Percentiles rank a stretch among this genome's conserved stretches.
phyloP scores from a whole-genome alignment of 441 rosid genomes.

The Pelargonium cotyledonis region DNA sequence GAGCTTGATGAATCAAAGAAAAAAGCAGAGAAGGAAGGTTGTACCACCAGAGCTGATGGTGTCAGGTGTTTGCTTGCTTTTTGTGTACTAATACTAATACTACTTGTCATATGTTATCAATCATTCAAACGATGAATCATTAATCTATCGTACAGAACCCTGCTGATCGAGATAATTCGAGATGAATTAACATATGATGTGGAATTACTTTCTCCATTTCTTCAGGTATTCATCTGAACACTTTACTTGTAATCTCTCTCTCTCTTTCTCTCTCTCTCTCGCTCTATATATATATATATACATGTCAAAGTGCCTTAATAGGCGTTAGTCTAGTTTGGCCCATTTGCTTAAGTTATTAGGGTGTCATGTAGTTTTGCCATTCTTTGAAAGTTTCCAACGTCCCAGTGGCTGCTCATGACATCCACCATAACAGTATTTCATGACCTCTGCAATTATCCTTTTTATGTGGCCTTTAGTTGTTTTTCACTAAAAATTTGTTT shows the following conservation, averaged over 20 bases:
- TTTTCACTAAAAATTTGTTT: neutral
- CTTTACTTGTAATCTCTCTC: neutral
- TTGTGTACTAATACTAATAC: constrained; percentile 4
- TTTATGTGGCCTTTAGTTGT: neutral
- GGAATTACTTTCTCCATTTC: constrained; percentile 30
- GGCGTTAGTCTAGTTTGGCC: neutral
- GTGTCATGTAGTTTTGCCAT: neutral
- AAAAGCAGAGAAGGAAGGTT: constrained; percentile 53
- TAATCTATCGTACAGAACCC: constrained; percentile 55
- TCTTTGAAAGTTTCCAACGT: neutral
- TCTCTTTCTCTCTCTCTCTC: neutral
- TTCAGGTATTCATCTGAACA: constrained; percentile 35
- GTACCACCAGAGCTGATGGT: constrained; percentile 63
- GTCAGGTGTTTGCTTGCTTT: constrained; percentile 45
- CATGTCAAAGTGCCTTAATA: neutral
- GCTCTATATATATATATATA: too few relatives aligned
- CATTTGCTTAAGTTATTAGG: neutral
- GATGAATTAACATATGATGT: constrained; percentile 53
- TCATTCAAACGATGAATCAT: neutral
- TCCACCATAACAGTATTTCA: neutral
- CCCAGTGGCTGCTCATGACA: neutral
- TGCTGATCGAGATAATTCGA: constrained; percentile 58
- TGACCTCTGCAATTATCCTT: neutral
- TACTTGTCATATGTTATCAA: neutral
- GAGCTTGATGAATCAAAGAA: constrained; percentile 67